Conservation (phyloP, 2,329 filamentous ascomycete species). For the Hysterium pulicare region DNA sequence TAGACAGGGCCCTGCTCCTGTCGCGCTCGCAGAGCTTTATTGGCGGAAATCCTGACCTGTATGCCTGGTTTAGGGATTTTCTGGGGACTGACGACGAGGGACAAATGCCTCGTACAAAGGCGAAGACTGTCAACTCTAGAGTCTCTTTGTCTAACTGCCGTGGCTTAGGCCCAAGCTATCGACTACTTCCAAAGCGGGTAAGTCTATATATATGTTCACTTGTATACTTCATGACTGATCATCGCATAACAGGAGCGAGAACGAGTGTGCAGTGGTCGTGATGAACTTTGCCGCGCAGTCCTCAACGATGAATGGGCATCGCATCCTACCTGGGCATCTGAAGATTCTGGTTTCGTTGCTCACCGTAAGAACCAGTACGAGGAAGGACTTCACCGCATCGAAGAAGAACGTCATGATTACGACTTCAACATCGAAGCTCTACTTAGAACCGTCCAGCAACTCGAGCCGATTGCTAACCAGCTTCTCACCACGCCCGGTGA, state of each 20-base stretch:
- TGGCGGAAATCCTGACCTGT: constrained; percentile 82
- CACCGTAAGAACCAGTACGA: constrained; percentile 96
- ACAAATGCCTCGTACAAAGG: constrained; percentile 24
- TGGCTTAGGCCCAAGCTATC: constrained; percentile 92
- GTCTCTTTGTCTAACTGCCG: constrained; percentile 95
- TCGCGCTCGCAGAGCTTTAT: constrained; percentile 84
- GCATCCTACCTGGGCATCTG: constrained; percentile 97
- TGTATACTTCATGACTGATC: background rate
- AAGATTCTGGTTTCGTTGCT: constrained; percentile 95
- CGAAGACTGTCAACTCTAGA: constrained; percentile 72
- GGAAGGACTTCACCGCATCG: constrained; percentile 90
- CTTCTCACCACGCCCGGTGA: constrained; percentile 72
- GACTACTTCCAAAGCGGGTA: constrained; percentile 78
- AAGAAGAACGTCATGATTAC: constrained; percentile 97
- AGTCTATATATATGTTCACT: constrained; percentile 19
- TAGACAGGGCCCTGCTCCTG: constrained; percentile 78
- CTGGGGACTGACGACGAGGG: constrained; percentile 68
- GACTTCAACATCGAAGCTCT: constrained; percentile 98
- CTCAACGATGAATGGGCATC: constrained; percentile 98
- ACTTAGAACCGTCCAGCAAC: constrained; percentile 88
- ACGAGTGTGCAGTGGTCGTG: constrained; percentile 88
- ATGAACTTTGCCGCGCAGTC: constrained; percentile 89
- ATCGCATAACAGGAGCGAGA: constrained; percentile 66
- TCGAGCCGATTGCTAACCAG: constrained; percentile 90
- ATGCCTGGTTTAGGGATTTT: constrained; percentile 82